Percentiles rank a stretch among this genome's conserved stretches.
phyloP scores from a whole-genome alignment of 2,329 filamentous ascomycete genomes.

The Sarocladium brachiariae region DNA sequence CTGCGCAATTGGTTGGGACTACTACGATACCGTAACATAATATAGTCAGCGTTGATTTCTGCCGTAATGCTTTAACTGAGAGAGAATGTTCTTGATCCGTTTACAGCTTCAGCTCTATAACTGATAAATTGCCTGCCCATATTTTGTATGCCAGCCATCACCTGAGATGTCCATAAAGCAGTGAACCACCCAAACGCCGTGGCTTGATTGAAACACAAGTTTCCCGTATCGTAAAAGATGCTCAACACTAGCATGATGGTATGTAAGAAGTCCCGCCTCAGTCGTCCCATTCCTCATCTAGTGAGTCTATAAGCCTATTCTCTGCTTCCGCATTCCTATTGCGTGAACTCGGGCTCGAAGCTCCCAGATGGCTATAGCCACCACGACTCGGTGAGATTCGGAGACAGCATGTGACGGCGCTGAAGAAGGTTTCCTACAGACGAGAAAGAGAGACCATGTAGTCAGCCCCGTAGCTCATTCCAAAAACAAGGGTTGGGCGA shows the following conservation, averaged over 20 bases:
- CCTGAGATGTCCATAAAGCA: background rate
- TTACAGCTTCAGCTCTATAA: background rate
- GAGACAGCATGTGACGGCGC: conserved; percentile 62
- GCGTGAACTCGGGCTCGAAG: conserved; percentile 39
- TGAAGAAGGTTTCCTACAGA: conserved; percentile 58
- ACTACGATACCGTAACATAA: background rate
- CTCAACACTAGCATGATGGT: background rate
- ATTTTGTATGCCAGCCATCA: background rate
- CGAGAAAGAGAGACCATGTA: conserved; percentile 20
- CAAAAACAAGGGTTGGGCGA: background rate
- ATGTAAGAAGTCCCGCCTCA: conserved; percentile 21
- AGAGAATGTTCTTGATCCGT: background rate
- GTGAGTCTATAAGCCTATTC: conserved; percentile 87
- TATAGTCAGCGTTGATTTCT: background rate
- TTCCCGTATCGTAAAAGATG: background rate
- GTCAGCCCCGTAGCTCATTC: conserved; percentile 14
- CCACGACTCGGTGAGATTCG: conserved; percentile 56
- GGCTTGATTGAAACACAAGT: background rate
- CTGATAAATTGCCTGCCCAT: conserved; percentile 1
- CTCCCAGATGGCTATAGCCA: conserved; percentile 60
- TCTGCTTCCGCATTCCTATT: conserved; percentile 65
- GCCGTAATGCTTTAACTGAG: background rate
- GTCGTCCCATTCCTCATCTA: conserved; percentile 97
- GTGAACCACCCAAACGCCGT: background rate
- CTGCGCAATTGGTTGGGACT: too few relatives aligned